Percentiles rank a stretch among this genome's conserved stretches.
These are phyloP conservation scores for Rhodotorula sp. DNA, from an alignment of 1,284 basidiomycete genomes.

Conservation along the genomic window DNA sequence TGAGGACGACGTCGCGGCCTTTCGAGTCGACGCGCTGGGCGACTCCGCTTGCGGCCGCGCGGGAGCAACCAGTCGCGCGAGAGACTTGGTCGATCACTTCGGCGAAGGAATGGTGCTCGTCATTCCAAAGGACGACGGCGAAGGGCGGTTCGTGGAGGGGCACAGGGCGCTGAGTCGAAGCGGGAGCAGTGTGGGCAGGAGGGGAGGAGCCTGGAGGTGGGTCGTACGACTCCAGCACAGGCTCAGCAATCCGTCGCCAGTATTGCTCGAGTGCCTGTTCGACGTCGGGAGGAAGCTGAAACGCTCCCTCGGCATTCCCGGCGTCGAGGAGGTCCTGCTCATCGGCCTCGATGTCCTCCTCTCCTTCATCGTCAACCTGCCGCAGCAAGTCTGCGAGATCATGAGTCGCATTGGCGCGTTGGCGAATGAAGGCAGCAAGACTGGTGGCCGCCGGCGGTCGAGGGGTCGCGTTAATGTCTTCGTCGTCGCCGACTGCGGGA, in stretches of 20 bases:
- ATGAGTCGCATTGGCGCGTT: too few relatives aligned
- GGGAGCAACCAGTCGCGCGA: slow-evolving; percentile 62
- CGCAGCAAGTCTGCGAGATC: not conserved
- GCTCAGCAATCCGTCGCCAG: too few relatives aligned
- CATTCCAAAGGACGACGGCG: slow-evolving; percentile 89
- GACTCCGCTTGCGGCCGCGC: slow-evolving; percentile 64
- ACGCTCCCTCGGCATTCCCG: too few relatives aligned
- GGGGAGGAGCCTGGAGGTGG: not conserved
- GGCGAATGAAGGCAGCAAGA: not conserved
- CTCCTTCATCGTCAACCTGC: not conserved
- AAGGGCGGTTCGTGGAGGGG: slow-evolving; percentile 53
- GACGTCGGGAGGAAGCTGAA: not conserved
- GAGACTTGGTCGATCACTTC: slow-evolving; percentile 79
- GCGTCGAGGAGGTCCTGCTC: not conserved
- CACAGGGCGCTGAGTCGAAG: not conserved
- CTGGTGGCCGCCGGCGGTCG: too few relatives aligned
- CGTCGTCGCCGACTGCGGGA: not conserved
- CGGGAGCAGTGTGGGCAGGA: slow-evolving; percentile 43
- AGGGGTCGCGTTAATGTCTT: too few relatives aligned
- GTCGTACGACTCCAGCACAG: too few relatives aligned
- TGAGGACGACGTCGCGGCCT: slow-evolving; percentile 78
- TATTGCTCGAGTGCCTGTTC: not conserved
- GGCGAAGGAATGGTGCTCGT: slow-evolving; percentile 93
- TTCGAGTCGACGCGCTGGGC: slow-evolving; percentile 69
- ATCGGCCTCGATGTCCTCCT: not conserved